phyloP scores from a whole-genome alignment of 306 rosid species.

The Malus fusca region DNA sequence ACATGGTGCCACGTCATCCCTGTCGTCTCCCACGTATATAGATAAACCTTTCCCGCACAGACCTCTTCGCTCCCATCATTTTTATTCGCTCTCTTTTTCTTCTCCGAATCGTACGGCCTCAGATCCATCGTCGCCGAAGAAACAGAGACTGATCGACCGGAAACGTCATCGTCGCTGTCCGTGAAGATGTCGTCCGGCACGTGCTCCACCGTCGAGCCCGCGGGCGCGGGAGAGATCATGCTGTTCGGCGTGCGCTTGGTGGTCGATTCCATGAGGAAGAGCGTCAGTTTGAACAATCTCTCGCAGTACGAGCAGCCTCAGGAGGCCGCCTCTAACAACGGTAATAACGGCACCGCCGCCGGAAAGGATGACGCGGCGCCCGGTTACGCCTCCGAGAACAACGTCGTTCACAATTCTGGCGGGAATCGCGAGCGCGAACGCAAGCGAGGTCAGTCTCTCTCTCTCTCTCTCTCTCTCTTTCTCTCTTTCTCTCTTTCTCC shows the following conservation, averaged over 20 bases:
- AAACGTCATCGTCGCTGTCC: not conserved
- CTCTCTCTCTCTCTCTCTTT: not conserved
- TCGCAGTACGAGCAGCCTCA: conserved; percentile 83
- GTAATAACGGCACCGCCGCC: conserved; percentile 8
- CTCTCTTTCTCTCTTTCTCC: not conserved
- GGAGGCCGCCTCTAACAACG: conserved; percentile 5
- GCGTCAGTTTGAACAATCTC: conserved; percentile 90
- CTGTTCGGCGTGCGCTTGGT: conserved; percentile 87
- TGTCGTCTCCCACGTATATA: conserved; percentile 10
- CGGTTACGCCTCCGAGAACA: conserved; percentile 86
- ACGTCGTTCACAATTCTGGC: conserved; percentile 57
- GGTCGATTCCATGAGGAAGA: conserved; percentile 94
- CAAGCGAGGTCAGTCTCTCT: conserved; percentile 62
- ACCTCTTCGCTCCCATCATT: not conserved
- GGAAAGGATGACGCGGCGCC: conserved; percentile 40
- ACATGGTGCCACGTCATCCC: not conserved
- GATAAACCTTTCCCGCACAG: not conserved
- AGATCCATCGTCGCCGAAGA: not conserved
- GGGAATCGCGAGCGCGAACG: conserved; percentile 78
- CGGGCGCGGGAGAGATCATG: conserved; percentile 63
- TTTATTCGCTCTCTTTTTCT: not conserved
- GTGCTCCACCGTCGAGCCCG: conserved; percentile 20
- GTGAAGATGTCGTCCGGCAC: conserved; percentile 11
- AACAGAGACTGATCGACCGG: not conserved
- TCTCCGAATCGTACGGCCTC: conserved; percentile 5